Percentiles rank a stretch among this genome's conserved stretches.
These are phyloP conservation scores for Pseudogymnoascus sp. DNA, from an alignment of 2,329 filamentous ascomycete genomes.

Conservation along the genomic window DNA sequence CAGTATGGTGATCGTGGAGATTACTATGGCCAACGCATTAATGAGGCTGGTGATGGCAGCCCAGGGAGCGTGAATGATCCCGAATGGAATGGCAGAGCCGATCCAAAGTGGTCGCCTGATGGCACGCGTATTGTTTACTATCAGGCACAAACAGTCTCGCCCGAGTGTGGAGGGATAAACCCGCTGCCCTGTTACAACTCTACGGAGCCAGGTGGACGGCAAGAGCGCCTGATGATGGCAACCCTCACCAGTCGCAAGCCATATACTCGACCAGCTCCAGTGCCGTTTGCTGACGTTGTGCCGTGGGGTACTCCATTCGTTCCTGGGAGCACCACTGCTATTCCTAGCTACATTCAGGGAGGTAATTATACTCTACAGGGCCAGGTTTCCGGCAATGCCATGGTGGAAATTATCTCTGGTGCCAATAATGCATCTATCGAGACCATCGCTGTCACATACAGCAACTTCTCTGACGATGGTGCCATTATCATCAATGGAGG, in stretches of 20 bases:
- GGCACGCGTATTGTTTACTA: constrained; percentile 37
- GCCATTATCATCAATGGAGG: constrained; percentile 28
- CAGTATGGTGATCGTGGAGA: constrained; percentile 36
- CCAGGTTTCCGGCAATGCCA: not conserved
- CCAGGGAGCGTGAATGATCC: constrained; percentile 36
- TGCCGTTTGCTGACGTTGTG: constrained; percentile 25
- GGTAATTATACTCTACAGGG: not conserved
- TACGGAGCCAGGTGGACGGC: constrained; percentile 32
- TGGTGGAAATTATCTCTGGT: not conserved
- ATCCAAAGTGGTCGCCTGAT: constrained; percentile 37
- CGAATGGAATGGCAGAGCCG: constrained; percentile 41
- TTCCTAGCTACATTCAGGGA: not conserved
- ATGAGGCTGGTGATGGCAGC: constrained; percentile 30
- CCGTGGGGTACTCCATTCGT: constrained; percentile 31
- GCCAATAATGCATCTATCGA: not conserved
- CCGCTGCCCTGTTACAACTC: constrained; percentile 35
- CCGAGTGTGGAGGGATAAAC: constrained; percentile 38
- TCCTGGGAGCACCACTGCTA: constrained; percentile 14
- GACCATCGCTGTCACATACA: constrained; percentile 30
- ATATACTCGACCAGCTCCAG: constrained; percentile 18
- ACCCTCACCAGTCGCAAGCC: constrained; percentile 30
- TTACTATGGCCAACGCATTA: constrained; percentile 39
- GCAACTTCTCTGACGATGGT: constrained; percentile 33
- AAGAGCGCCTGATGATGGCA: constrained; percentile 37
- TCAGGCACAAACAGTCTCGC: constrained; percentile 33